A percentile compares a stretch with the other conserved stretches of the same genome.
Conservation (phyloP, 2,329 filamentous ascomycete species). For the Verticillium dahliae region DNA sequence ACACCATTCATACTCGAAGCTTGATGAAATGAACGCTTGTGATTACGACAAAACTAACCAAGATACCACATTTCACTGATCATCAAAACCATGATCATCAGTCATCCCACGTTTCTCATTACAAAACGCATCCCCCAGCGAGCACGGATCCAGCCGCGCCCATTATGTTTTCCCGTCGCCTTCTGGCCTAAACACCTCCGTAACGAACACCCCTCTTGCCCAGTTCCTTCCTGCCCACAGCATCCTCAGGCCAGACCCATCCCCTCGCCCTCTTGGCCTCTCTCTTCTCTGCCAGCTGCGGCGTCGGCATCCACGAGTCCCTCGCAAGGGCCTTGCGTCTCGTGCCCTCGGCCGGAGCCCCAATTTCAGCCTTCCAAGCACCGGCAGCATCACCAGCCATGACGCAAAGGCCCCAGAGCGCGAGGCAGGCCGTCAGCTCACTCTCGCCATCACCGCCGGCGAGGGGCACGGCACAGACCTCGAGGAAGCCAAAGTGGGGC, state of each 20-base stretch:
- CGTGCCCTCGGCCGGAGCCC: slow-evolving; percentile 66
- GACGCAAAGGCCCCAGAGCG: slow-evolving; percentile 73
- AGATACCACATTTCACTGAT: neutral
- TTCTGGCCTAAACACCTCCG: slow-evolving; percentile 18
- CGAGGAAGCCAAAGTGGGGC: slow-evolving; percentile 84
- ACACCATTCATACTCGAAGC: no score
- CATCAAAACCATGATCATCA: neutral
- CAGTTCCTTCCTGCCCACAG: slow-evolving; percentile 64
- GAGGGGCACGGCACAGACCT: slow-evolving; percentile 60
- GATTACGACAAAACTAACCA: neutral
- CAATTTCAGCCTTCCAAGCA: slow-evolving; percentile 65
- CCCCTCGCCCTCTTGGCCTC: slow-evolving; percentile 67
- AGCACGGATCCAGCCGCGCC: neutral
- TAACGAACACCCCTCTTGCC: slow-evolving; percentile 60
- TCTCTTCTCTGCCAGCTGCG: slow-evolving; percentile 67
- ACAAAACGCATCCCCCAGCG: neutral
- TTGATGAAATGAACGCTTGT: neutral
- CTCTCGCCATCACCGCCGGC: slow-evolving; percentile 32
- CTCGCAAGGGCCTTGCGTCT: slow-evolving; percentile 62
- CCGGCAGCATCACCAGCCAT: slow-evolving; percentile 56
- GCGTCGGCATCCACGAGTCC: slow-evolving; percentile 70
- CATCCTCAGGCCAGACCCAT: slow-evolving; percentile 72
- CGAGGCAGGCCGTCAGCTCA: slow-evolving; percentile 63
- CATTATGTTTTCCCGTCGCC: neutral
- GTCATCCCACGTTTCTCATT: neutral